Evolutionary conservation across 257 asterid species (phyloP).

Genomic region (Avicennia marina): DNA sequence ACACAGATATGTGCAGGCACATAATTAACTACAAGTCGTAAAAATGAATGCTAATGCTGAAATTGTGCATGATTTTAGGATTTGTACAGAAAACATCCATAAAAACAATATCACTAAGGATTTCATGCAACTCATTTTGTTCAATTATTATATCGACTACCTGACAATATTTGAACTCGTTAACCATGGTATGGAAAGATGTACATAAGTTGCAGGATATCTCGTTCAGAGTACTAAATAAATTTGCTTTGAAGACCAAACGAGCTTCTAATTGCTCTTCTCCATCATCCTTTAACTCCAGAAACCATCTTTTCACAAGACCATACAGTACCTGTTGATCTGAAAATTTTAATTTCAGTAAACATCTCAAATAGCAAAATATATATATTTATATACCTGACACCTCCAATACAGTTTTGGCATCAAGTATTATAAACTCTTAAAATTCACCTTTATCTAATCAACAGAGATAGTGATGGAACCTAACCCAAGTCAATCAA

Average conservation of each 20-base stretch:
- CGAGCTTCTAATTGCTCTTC: conserved; percentile 61
- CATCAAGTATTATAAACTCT: too few species aligned
- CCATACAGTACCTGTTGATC: conserved; percentile 54
- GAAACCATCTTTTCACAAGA: conserved; percentile 74
- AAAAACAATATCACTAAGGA: conserved; percentile 8
- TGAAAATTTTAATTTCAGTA: conserved; percentile 34
- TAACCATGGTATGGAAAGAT: conserved; percentile 49
- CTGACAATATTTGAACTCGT: conserved; percentile 66
- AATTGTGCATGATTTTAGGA: conserved; percentile 7
- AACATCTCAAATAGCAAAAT: conserved; percentile 15
- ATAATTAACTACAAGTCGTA: conserved; percentile 1
- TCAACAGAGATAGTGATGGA: too few species aligned
- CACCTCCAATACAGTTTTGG: background rate
- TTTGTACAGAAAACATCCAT: background rate
- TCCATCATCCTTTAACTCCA: conserved; percentile 57
- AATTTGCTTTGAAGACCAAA: conserved; percentile 61
- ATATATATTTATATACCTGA: too few species aligned
- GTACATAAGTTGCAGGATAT: conserved; percentile 68
- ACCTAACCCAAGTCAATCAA: conserved; percentile 15
- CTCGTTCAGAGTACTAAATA: conserved; percentile 46
- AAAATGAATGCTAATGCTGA: background rate
- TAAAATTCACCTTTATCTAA: too few species aligned
- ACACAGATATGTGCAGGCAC: conserved; percentile 3
- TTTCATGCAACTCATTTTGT: conserved; percentile 11
- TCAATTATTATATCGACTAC: conserved; percentile 28